Evolutionary conservation across 768 basidiomycete genomes (phyloP).

Genomic region (Daedalea quercina): DNA sequence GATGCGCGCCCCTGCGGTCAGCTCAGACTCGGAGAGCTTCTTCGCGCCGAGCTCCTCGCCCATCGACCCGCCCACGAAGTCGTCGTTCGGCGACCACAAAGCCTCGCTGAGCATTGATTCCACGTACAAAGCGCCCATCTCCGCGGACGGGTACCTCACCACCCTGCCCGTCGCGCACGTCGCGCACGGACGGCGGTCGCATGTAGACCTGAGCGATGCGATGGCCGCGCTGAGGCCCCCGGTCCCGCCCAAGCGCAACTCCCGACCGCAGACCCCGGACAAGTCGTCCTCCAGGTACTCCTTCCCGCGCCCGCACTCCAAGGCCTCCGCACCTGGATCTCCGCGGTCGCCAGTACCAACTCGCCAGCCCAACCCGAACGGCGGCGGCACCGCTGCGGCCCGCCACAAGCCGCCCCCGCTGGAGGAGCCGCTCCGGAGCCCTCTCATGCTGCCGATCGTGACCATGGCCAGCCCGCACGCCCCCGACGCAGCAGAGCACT

Average conservation of each 20-base stretch:
- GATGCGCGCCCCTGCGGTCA: not conserved
- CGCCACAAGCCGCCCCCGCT: not conserved
- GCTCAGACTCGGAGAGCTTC: constrained; percentile 18
- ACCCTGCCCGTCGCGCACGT: not conserved
- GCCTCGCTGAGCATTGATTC: not conserved
- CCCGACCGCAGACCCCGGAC: not conserved
- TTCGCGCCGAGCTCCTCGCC: constrained; percentile 16
- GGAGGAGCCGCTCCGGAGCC: not conserved
- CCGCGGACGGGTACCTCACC: not conserved
- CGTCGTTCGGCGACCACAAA: not conserved
- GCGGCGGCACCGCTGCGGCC: not conserved
- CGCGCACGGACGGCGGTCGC: not conserved
- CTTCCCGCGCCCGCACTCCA: not conserved
- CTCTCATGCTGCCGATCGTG: not conserved
- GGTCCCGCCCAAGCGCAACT: not conserved
- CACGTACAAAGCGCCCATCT: not conserved
- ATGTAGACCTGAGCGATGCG: not conserved
- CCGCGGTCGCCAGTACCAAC: not conserved
- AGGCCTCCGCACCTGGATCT: not conserved
- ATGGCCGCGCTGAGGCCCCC: not conserved
- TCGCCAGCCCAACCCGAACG: not conserved
- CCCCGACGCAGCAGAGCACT: not conserved
- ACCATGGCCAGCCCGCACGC: not conserved
- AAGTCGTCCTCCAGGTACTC: not conserved
- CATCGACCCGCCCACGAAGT: not conserved